phyloP scores from a whole-genome alignment of 257 asterid genomes.

The Phtheirospermum japonicum region DNA sequence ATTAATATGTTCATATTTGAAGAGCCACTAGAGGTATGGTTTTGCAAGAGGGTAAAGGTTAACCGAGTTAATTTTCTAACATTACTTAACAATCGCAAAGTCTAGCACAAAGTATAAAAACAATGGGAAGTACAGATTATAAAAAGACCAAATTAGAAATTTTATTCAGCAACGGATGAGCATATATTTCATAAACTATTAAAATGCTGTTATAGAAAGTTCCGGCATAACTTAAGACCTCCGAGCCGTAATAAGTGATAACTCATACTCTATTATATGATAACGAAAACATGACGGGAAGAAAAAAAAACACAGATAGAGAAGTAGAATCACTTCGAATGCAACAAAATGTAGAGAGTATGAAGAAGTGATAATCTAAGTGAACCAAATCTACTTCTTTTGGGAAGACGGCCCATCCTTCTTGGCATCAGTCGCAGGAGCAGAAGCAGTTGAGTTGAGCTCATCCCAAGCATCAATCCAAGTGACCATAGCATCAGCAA shows the following conservation, averaged over 20 bases:
- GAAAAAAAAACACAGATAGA: neutral
- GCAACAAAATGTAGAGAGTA: neutral
- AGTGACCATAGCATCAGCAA: slow-evolving; percentile 45
- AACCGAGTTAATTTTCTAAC: too few relatives aligned
- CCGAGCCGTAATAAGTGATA: slow-evolving; percentile 20
- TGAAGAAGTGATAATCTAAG: neutral
- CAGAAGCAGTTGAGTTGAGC: slow-evolving; percentile 29
- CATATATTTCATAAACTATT: neutral
- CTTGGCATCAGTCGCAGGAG: slow-evolving; percentile 2
- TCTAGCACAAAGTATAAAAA: too few relatives aligned
- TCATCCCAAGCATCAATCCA: slow-evolving; percentile 54
- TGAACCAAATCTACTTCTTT: slow-evolving; percentile 5
- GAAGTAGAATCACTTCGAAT: neutral
- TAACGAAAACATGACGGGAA: neutral
- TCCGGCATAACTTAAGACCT: slow-evolving; percentile 20
- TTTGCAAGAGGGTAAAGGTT: too few relatives aligned
- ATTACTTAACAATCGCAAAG: too few relatives aligned
- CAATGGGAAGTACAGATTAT: too few relatives aligned
- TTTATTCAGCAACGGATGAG: too few relatives aligned
- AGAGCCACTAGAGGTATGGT: too few relatives aligned
- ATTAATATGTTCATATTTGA: too few relatives aligned
- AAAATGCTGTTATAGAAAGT: neutral
- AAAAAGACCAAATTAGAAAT: slow-evolving; percentile 1
- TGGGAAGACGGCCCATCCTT: neutral
- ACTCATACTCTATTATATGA: slow-evolving; percentile 16